These are phyloP conservation scores for Salix arbutifolia DNA, from an alignment of 345 rosid genomes.

Conservation along the genomic window DNA sequence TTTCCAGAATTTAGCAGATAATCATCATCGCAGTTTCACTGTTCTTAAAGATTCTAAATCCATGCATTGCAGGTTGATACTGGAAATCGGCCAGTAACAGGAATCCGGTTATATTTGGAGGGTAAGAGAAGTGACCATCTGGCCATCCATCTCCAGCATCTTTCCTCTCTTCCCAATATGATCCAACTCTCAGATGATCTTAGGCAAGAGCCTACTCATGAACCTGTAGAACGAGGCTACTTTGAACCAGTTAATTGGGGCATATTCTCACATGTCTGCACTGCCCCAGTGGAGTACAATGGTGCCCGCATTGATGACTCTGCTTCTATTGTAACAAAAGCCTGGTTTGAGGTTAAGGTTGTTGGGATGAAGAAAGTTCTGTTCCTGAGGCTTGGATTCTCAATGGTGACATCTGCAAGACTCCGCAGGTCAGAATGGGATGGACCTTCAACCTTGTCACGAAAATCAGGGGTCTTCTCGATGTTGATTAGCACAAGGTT, in stretches of 20 bases:
- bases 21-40: slow-evolving; percentile 1
- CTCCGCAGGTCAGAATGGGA: slow-evolving; percentile 84
- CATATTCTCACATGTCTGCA: slow-evolving; percentile 86
- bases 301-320: slow-evolving; percentile 61
- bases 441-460: slow-evolving; percentile 51
- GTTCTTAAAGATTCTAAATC: slow-evolving; percentile 6
- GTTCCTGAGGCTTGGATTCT: slow-evolving; percentile 85
- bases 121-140: slow-evolving; percentile 87
- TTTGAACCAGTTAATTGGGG: slow-evolving; percentile 88
- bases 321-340: slow-evolving; percentile 77
- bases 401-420: slow-evolving; percentile 57
- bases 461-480: slow-evolving; percentile 81
- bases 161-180: slow-evolving; percentile 53
- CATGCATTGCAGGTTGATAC: slow-evolving; percentile 58
- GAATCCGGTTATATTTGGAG: slow-evolving; percentile 82
- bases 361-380: slow-evolving; percentile 81
- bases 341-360: slow-evolving; percentile 87
- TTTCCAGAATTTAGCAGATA: background rate
- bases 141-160: slow-evolving; percentile 91
- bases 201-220: slow-evolving; percentile 42
- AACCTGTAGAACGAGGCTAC: slow-evolving; percentile 55
- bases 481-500: slow-evolving; percentile 62
- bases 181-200: slow-evolving; percentile 61
- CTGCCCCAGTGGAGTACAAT: slow-evolving; percentile 67
- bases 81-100: slow-evolving; percentile 76